Base-by-base conservation (phyloP, 495 filamentous ascomycete species). In the Peziza echinospora region DNA sequence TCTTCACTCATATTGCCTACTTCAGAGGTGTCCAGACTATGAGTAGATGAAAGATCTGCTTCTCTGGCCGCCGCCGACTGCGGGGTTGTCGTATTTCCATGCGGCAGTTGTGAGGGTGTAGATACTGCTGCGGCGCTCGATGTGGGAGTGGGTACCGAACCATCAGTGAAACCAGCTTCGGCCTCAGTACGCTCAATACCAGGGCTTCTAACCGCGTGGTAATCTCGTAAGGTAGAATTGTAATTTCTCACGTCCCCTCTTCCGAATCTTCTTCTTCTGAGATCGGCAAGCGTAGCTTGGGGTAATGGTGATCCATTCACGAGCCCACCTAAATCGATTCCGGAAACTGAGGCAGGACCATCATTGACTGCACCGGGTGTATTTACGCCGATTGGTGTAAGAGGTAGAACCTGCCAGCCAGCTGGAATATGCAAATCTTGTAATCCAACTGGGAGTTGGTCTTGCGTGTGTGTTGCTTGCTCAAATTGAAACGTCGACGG, bases 321-420 rank as follows among this genome's bases (percentile, higher is more conserved):
- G n/a, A n/a, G n/a, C n/a, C n/a, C n/a, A n/a, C n/a, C n/a, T n/a
- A n/a, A n/a, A n/a, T n/a, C n/a, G 21, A 25, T 30, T 1, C 45
- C 49, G 7, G 42, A 22, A 5, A 44, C 47, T 17, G 50, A 23
- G 21, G 37, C 16, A 6, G 54, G 46, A 11, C 13, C 13, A 17
- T 11, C 13, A 13, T 11, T 37, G 30, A 17, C 19, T 37, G 30
- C 30, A 21, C 37, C 37, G 23, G 47, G 16, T 25, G 53, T 49
- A 30, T 19, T 26, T 28, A 49, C 34, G 17, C 53, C 53, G 1
- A 56, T 41, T 21, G 48, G 46, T 24, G 56, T 58, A n/a, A 59
- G 43, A 5, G 56, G 56, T 43, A 59, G 26, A 5, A 59, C 51
- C 40, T 48, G 54, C 56, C 56, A 59, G 4, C 56, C 56, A 5